These are phyloP conservation scores for Cudoniella acicularis DNA, from an alignment of 495 filamentous ascomycete species.

Conservation along the genomic window DNA sequence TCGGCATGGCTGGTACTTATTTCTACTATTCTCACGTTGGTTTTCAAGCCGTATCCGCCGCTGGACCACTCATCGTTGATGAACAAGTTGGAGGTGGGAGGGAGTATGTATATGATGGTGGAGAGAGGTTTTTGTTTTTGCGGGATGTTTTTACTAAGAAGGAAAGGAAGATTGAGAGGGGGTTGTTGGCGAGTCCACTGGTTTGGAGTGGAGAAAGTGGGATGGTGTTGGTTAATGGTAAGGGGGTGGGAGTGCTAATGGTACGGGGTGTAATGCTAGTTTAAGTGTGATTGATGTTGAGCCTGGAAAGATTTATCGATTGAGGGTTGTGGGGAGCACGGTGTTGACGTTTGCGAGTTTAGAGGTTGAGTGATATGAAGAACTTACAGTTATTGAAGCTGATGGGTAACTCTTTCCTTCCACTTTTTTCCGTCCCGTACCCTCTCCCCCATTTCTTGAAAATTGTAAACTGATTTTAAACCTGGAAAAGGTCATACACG, in stretches of 20 bases:
- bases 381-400: slow-evolving; percentile 49
- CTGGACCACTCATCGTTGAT: slow-evolving; percentile 52
- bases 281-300: slow-evolving; percentile 50
- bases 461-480: neutral
- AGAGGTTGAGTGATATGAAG: slow-evolving; percentile 47
- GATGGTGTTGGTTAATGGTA: slow-evolving; percentile 49
- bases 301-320: slow-evolving; percentile 53
- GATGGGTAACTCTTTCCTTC: slow-evolving; percentile 39
- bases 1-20: slow-evolving; percentile 51
- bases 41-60: slow-evolving; percentile 50
- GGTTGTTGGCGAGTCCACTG: slow-evolving; percentile 34
- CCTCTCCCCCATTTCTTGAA: neutral
- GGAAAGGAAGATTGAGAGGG: slow-evolving; percentile 39
- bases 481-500: slow-evolving; percentile 40
- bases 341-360: slow-evolving; percentile 47
- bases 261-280: slow-evolving; percentile 36
- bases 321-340: slow-evolving; percentile 51
- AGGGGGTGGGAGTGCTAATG: slow-evolving; percentile 33
- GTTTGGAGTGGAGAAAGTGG: slow-evolving; percentile 45
- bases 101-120: slow-evolving; percentile 52
- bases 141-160: slow-evolving; percentile 47
- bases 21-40: slow-evolving; percentile 60
- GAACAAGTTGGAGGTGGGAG: slow-evolving; percentile 30
- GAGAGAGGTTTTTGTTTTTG: slow-evolving; percentile 49
- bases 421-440: too few relatives aligned